Base-by-base conservation (phyloP, 2,329 filamentous ascomycete genomes). In the Colletotrichum tamarilloi region DNA sequence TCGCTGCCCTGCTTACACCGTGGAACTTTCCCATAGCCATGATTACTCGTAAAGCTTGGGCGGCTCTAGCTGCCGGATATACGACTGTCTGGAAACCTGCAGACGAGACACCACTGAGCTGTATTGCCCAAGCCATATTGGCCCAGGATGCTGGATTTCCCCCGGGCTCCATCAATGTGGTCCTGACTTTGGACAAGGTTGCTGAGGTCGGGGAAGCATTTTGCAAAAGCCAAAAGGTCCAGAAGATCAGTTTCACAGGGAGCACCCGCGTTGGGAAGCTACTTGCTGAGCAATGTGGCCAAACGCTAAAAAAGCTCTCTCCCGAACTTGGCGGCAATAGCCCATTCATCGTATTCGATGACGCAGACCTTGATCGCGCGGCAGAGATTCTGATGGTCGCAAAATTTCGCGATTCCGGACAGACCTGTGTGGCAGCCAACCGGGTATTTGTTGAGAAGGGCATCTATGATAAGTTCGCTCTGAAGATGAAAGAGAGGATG, bases 211-310 rank as follows among this genome's bases (percentile, higher is more conserved):
- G 93, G n/a, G 86, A 86, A 46, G 90, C 91, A 49, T 85, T 95
- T 14, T 92, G 91, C 1, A 86, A 87, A 46, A 93, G 95, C 79
- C 83, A 90, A 35, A 88, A 88, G 53, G 87, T 96, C n/a, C 91
- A 94, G 78, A 95, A 95, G 85, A 87, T 96, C 74, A 92, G 93
- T 0, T 95, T 95, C 75, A 95, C 94, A 0, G 94, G 94, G 52
- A 93, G 91, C 9, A 95, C 93, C 0, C 84, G 85, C 1, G 95
- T 93, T 0, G 94, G 92, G 12, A 89, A 90, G 72, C 87, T 92
- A 64, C 93, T 95, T 76, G 95, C 95, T 92, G 94, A 93, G 80
- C 87, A 90, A 82, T 93, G 93, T 0, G 87, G 90, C 12, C 82
- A 88, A 0, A 94, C 86, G 74, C 83, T 91, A 77, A 92, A 92